A percentile compares a stretch with the other conserved stretches of the same genome.
These are phyloP conservation scores for Plantago coronopus DNA, from an alignment of 305 asterid species.

Conservation along the genomic window DNA sequence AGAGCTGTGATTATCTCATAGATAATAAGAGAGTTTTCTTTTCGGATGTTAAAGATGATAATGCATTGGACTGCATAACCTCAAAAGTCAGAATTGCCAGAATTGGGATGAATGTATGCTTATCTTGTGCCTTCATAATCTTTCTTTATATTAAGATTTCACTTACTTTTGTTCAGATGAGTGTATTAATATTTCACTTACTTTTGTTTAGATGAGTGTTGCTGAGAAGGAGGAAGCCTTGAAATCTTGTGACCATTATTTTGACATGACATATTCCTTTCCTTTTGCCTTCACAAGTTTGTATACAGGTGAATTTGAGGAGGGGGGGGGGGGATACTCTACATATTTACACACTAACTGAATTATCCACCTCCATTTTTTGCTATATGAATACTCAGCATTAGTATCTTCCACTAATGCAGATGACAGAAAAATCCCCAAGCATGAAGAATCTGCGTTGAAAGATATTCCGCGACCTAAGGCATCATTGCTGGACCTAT, in stretches of 20 bases:
- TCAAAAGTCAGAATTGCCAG: conserved; percentile 20
- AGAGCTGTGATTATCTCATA: conserved; percentile 28
- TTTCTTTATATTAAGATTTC: not conserved
- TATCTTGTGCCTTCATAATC: not conserved
- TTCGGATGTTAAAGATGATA: conserved; percentile 49
- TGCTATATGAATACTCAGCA: not conserved
- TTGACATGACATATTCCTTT: conserved; percentile 37
- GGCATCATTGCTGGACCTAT: conserved; percentile 35
- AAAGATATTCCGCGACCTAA: conserved; percentile 8
- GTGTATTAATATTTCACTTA: not conserved
- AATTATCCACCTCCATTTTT: not conserved
- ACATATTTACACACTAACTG: not conserved
- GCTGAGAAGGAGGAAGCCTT: conserved; percentile 17
- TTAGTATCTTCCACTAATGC: not conserved
- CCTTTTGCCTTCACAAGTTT: conserved; percentile 36
- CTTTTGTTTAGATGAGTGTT: conserved; percentile 23
- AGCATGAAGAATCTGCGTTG: not conserved
- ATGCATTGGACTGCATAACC: conserved; percentile 33
- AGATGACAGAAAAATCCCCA: not conserved
- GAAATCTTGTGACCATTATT: conserved; percentile 31
- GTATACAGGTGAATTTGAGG: conserved; percentile 25
- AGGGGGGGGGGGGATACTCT: not conserved
- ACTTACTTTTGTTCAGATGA: not conserved
- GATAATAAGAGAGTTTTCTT: conserved; percentile 41
- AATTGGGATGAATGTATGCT: conserved; percentile 29